A percentile compares a stretch with the other conserved stretches of the same genome.
These are phyloP conservation scores for Tuber borchii DNA, from an alignment of 495 filamentous ascomycete genomes.

Conservation along the genomic window DNA sequence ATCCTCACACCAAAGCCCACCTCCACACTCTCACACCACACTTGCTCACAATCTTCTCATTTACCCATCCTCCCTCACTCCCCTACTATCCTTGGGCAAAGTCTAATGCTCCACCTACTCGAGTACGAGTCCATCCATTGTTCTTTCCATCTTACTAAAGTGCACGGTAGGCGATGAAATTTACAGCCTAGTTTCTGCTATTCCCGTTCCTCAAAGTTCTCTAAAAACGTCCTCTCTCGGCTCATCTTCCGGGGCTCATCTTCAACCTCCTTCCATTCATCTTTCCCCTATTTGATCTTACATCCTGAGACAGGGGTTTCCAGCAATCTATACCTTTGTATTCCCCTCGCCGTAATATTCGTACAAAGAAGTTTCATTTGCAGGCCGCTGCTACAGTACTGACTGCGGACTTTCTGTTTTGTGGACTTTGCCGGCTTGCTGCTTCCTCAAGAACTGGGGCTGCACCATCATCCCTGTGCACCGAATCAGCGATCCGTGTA, in stretches of 20 bases:
- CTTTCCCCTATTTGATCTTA: constrained; percentile 3
- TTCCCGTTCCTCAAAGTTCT: constrained; percentile 8
- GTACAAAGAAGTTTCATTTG: constrained; percentile 7
- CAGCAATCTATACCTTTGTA: constrained; percentile 5
- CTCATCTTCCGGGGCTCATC: constrained; percentile 19
- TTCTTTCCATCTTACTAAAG: not conserved
- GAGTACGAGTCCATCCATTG: not conserved
- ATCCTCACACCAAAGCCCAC: too few species aligned
- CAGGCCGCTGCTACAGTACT: constrained; percentile 2
- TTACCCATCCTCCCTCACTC: not conserved
- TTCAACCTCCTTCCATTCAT: constrained; percentile 10
- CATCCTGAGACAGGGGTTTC: constrained; percentile 17
- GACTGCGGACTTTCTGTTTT: constrained; percentile 30
- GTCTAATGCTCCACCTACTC: not conserved
- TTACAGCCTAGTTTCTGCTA: constrained; percentile 6
- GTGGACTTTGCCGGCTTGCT: constrained; percentile 33
- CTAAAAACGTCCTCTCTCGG: constrained; percentile 12
- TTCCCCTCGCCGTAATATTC: constrained; percentile 25
- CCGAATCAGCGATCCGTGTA: constrained; percentile 38
- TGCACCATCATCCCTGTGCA: constrained; percentile 29
- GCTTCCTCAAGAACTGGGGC: constrained; percentile 24
- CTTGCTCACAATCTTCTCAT: not conserved
- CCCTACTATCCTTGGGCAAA: not conserved
- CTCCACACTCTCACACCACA: not conserved
- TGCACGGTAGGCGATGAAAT: not conserved